phyloP scores from a whole-genome alignment of 306 rosid species.

The Astragalus glycyphyllos region DNA sequence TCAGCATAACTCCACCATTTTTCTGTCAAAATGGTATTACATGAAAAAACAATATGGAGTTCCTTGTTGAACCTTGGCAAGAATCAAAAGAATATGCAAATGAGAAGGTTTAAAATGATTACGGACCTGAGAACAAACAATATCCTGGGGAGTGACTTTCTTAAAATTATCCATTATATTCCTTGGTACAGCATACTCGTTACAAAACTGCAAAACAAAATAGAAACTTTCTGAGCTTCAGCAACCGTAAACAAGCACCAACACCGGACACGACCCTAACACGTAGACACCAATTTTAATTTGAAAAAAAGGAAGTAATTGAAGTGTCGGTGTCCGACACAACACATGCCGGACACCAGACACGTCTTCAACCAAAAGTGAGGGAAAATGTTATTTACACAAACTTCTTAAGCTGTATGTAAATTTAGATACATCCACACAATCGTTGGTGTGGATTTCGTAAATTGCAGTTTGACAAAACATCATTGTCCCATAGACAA shows the following conservation, averaged over 20 bases:
- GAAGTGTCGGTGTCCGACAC: no score
- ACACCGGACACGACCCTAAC: no score
- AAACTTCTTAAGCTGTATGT: background rate
- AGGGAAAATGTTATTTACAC: background rate
- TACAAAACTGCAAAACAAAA: constrained; percentile 73
- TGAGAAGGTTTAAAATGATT: constrained; percentile 25
- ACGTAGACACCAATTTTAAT: no score
- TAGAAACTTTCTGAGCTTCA: constrained; percentile 16
- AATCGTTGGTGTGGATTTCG: no score
- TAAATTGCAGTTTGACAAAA: background rate
- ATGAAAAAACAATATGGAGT: constrained; percentile 10
- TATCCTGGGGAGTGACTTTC: constrained; percentile 89
- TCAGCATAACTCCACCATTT: constrained; percentile 76
- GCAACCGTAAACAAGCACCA: background rate
- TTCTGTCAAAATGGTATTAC: constrained; percentile 54
- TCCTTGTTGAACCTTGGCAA: constrained; percentile 22
- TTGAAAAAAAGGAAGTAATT: no score
- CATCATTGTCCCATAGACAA: background rate
- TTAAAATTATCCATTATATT: constrained; percentile 75
- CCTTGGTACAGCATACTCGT: constrained; percentile 94
- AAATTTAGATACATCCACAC: constrained; percentile 29
- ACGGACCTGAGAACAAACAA: constrained; percentile 88
- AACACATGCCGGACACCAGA: no score
- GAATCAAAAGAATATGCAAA: constrained; percentile 29
- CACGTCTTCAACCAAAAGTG: no score